These are phyloP conservation scores for Protomyces arabidopsidicola DNA, from an alignment of 1,139 yeast species.

Conservation along the genomic window DNA sequence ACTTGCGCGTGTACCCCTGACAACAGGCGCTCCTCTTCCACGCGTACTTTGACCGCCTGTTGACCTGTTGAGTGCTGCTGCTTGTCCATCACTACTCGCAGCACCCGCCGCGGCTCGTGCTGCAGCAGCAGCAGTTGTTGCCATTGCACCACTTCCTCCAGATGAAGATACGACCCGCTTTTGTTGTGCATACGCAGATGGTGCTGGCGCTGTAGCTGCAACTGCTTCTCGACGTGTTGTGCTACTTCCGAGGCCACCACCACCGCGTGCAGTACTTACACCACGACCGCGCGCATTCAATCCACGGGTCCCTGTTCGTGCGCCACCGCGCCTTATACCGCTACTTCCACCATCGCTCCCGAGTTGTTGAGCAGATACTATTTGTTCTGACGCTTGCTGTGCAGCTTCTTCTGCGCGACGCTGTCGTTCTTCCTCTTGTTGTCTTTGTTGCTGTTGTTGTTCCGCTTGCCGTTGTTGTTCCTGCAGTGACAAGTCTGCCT, in stretches of 20 bases:
- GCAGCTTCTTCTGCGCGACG: constrained; percentile 9
- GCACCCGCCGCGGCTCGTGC: neutral
- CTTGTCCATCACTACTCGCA: neutral
- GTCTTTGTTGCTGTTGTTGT: constrained; percentile 2
- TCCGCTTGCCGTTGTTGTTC: constrained; percentile 5
- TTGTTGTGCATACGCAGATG: constrained; percentile 25
- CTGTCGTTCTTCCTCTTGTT: constrained; percentile 4
- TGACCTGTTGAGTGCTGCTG: neutral
- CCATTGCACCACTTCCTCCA: neutral
- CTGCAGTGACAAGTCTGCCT: neutral
- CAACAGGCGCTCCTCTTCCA: constrained; percentile 13
- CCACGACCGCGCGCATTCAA: neutral
- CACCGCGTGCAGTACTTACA: neutral
- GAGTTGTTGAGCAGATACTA: neutral
- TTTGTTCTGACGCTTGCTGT: neutral
- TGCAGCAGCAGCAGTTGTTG: neutral
- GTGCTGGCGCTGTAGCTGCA: neutral
- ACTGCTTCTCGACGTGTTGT: constrained; percentile 2
- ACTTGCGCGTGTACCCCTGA: constrained; percentile 21
- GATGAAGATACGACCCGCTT: constrained; percentile 1
- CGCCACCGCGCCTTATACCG: neutral
- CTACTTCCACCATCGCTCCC: neutral
- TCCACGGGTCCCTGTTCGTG: neutral
- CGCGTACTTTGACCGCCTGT: constrained; percentile 1
- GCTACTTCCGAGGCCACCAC: constrained; percentile 1